Evolutionary conservation across 345 rosid genomes (phyloP).

Genomic region (Pugionium cornutum): DNA sequence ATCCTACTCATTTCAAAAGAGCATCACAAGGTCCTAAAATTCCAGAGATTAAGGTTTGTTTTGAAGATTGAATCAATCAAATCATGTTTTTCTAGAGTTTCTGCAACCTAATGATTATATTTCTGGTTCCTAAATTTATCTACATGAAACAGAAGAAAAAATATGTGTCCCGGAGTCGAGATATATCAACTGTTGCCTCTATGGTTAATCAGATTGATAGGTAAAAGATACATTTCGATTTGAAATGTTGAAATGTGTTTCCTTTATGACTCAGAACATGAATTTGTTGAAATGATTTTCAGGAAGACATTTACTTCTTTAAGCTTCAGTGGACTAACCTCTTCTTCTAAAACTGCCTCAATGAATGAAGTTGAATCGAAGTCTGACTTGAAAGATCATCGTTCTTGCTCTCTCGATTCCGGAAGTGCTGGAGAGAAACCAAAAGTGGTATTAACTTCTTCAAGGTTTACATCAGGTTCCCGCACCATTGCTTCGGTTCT

Average conservation of each 20-base stretch:
- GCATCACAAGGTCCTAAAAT: constrained; percentile 56
- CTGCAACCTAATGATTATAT: neutral
- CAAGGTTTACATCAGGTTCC: constrained; percentile 41
- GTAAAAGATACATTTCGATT: constrained; percentile 21
- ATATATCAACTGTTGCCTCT: constrained; percentile 25
- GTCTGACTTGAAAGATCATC: constrained; percentile 39
- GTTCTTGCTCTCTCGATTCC: constrained; percentile 58
- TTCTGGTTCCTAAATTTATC: constrained; percentile 9
- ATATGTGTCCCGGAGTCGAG: constrained; percentile 16
- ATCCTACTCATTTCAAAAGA: constrained; percentile 80
- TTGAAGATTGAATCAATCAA: constrained; percentile 13
- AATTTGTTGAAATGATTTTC: neutral
- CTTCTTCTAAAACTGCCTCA: constrained; percentile 35
- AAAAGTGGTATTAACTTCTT: constrained; percentile 42
- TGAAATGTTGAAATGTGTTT: constrained; percentile 18
- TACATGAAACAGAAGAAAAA: constrained; percentile 32
- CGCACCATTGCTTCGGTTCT: constrained; percentile 52
- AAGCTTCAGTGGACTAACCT: constrained; percentile 36
- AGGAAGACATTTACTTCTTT: constrained; percentile 36
- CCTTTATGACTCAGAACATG: constrained; percentile 17
- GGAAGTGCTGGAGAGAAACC: constrained; percentile 60
- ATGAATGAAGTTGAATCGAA: constrained; percentile 6
- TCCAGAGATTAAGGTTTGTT: constrained; percentile 62
- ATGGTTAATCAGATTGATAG: constrained; percentile 29
- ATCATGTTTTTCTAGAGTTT: neutral